Base-by-base conservation (phyloP, 768 basidiomycete genomes). In the Tulasnella sp. region DNA sequence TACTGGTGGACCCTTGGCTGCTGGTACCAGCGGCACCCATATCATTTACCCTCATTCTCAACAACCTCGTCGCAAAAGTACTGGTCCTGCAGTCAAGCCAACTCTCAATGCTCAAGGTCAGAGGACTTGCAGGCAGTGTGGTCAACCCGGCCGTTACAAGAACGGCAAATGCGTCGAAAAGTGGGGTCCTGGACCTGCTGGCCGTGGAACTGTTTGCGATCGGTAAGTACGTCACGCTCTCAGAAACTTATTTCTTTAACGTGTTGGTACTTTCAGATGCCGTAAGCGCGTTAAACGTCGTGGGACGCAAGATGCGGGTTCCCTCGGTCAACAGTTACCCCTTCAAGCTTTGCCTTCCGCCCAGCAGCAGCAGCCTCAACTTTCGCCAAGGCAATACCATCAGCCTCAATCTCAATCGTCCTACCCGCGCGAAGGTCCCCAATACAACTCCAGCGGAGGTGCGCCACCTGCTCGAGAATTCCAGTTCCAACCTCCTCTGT, bases 121-220 rank as follows among this genome's bases (percentile, higher is more conserved):
- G 82, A 86, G 92, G 32, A 92, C 92, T 71, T 93, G 93, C 82
- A 86, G 92, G 7, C 91, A 92, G 81, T 94, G 93, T 81, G 91
- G 91, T 0, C 84, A 90, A 61, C 86, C 89, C 0, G 93, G 93
- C 0, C 85, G 92, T 0, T 94, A 93, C 85, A 93, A 93, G 85
- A 93, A 94, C 29, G 91, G 91, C 11, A 93, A 93, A 81, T 94
- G 93, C 82, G 92, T 94, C 74, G 93, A 94, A 82, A 94, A 94
- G 83, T 94, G 93, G 93, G 93, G 93, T 0, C 92, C 93, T 32
- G 93, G 93, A 5, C 93, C 93, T 70, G 88, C 91, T 84, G 93
- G 93, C 0, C 93, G 93, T 73, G 93, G 92, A 29, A 94, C 93
- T 0, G 92, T 94, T 0, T 94, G 92, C 82, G 93, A 94, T 86